Evolutionary conservation across 495 filamentous ascomycete genomes (phyloP), one percentile per base, ranked within the genome.

Genomic region (Wilcoxina mikolae): DNA sequence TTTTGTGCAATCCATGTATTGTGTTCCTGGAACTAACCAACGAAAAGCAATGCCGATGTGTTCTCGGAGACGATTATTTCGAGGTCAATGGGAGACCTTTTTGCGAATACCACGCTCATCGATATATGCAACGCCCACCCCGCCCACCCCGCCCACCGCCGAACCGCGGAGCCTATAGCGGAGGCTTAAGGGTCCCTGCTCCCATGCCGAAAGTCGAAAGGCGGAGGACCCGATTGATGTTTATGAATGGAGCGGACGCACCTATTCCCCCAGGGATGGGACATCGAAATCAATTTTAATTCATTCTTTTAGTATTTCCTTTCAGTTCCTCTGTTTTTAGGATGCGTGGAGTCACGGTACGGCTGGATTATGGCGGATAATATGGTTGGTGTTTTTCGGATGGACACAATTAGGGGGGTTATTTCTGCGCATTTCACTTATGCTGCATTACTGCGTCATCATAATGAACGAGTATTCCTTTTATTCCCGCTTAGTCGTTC

Each of bases 21-120:
- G 0, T 27, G 15, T 20, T 17, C 18, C 41, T 10, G 31, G 20
- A 11, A 3, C 33, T 53, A 4, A 28, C 20, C 15, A 15, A 23
- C 3, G 17, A 20, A 22, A 33, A 68, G 51, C 61, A 69, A 24
- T 75, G 73, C 48, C 63, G 67, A 22, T 56, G 61, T 28, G 60
- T 58, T 24, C 59, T 65, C 24, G 60, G 51, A 15, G 59, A 55
- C 10, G 64, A 66, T 43, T 86, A 85, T 55, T 86, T 78, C 60
- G 80, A 85, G 61, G 75, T 81, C 66, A 78, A 76, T 31, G 78
- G 76, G 24, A 71, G 69, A 28, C 74, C 77, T 1, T 94, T 82
- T 64, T 98, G 91, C 66, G 89, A 95, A 66, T 77, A 80, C 33
- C 87, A 98, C 66, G 87, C 88, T 15, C 81, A 80, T 62, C 70